A percentile compares a stretch with the other conserved stretches of the same genome.
Evolutionary conservation across 306 rosid species (phyloP).

Genomic region (Hippophae tibetana): DNA sequence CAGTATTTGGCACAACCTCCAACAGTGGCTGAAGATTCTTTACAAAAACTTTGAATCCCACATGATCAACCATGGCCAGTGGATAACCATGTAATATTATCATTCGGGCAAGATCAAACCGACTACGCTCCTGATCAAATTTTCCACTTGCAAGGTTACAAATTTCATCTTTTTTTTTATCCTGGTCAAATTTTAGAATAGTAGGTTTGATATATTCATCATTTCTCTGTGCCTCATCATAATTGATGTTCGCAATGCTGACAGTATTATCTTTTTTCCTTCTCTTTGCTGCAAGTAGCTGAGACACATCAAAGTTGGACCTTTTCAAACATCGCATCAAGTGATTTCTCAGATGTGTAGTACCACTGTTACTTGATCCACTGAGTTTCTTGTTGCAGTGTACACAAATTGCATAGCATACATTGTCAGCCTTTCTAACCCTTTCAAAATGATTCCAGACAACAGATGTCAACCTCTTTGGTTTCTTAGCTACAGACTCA

Average conservation of each 20-base stretch:
- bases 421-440: slow-evolving; percentile 66
- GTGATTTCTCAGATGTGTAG: slow-evolving; percentile 95
- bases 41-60: slow-evolving; percentile 89
- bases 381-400: slow-evolving; percentile 96
- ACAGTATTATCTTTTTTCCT: slow-evolving; percentile 65
- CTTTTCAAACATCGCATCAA: slow-evolving; percentile 89
- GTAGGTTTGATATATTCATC: slow-evolving; percentile 61
- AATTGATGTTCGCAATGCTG: slow-evolving; percentile 46
- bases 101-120: slow-evolving; percentile 89
- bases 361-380: slow-evolving; percentile 97
- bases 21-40: slow-evolving; percentile 93
- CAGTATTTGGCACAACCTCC: slow-evolving; percentile 57
- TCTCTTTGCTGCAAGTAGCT: slow-evolving; percentile 83
- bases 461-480: slow-evolving; percentile 86
- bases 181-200: slow-evolving; percentile 64
- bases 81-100: slow-evolving; percentile 87
- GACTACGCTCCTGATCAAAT: slow-evolving; percentile 87
- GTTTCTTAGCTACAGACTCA: slow-evolving; percentile 61
- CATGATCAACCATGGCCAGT: slow-evolving; percentile 69
- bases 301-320: slow-evolving; percentile 84
- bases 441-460: slow-evolving; percentile 99
- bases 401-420: slow-evolving; percentile 81
- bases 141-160: slow-evolving; percentile 46
- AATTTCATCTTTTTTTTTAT: slow-evolving; percentile 72
- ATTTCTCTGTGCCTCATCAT: slow-evolving; percentile 71